Evolutionary conservation across 1,284 basidiomycete genomes (phyloP), one percentile per base, ranked within the genome.

Genomic region (Cryptococcus amylolentus): DNA sequence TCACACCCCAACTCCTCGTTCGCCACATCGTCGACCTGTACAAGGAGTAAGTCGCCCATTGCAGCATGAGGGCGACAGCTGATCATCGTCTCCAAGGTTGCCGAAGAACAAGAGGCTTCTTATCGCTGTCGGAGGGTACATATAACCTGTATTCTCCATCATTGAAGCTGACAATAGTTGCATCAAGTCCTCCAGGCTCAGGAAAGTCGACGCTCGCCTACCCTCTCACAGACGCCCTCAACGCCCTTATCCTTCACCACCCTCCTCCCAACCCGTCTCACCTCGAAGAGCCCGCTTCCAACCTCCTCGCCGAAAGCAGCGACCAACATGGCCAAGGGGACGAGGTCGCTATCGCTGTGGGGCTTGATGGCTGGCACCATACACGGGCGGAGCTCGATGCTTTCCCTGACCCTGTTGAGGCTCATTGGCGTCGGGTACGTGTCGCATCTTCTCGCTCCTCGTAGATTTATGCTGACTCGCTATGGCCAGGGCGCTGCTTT

Each of bases 351-450:
- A 65, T 80, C 20, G 76, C 77, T 26, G 78, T 82, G 13, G 77
- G 79, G 5, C 70, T 81, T 60, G 81, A 82, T 55, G 81, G 81
- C 1, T 82, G 80, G 80, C 81, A 82, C 66, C 71, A 71, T 46
- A 64, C 78, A 8, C 68, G 79, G 8, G 67, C 64, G 0, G 64
- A 72, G 48, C 67, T 82, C n/a, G 75, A 71, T 52, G 41, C n/a
- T 14, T 63, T 71, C 44, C 55, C 55, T 16, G 68, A 71, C 56
- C 68, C 69, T 4, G 47, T 37, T 4, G 59, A 68, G 50, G 67
- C 69, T 2, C 65, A 67, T 47, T 67, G 63, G 63, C 40, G 66
- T 38, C 54, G 68, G 51, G 68, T 70, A 38, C 50, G 65, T 55
- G 40, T 46, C 46, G 52, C 0, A 86, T 62, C 77, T 83, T 16